Conservation (phyloP, 768 basidiomycete species). For the Russula brevipes region DNA sequence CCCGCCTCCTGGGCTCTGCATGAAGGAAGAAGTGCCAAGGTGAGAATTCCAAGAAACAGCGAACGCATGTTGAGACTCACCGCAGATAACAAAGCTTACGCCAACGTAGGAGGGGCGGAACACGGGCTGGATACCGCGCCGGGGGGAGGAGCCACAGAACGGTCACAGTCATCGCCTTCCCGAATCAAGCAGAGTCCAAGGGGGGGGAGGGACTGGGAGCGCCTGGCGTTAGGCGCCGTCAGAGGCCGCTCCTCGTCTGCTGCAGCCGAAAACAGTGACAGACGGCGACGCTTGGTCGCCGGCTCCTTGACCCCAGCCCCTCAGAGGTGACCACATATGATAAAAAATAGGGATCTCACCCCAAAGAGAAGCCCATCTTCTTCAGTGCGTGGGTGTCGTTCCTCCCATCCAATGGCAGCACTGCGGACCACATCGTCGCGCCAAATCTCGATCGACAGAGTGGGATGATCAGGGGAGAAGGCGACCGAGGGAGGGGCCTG, state of each 20-base stretch:
- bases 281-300: constrained; percentile 26
- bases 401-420: constrained; percentile 8
- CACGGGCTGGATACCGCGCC: constrained; percentile 11
- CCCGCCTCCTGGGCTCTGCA: not conserved
- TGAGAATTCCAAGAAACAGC: not conserved
- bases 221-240: constrained; percentile 9
- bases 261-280: constrained; percentile 10
- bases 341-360: constrained; percentile 15
- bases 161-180: constrained; percentile 12
- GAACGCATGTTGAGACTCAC: not conserved
- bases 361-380: constrained; percentile 14
- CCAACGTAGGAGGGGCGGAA: constrained; percentile 20
- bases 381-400: not conserved
- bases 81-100: not conserved
- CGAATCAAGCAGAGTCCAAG: constrained; percentile 10
- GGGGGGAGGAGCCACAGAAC: constrained; percentile 3
- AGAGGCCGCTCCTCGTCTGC: constrained; percentile 13
- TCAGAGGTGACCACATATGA: constrained; percentile 15
- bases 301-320: constrained; percentile 24
- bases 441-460: constrained; percentile 41
- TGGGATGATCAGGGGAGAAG: constrained; percentile 26
- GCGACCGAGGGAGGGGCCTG: constrained; percentile 19
- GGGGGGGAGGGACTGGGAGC: constrained; percentile 17
- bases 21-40: not conserved
- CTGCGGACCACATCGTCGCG: constrained; percentile 35